A percentile compares a stretch with the other conserved stretches of the same genome.
Evolutionary conservation across 108 stramenopile species (phyloP).

Genomic region (Pseudonitzschia pungens): DNA sequence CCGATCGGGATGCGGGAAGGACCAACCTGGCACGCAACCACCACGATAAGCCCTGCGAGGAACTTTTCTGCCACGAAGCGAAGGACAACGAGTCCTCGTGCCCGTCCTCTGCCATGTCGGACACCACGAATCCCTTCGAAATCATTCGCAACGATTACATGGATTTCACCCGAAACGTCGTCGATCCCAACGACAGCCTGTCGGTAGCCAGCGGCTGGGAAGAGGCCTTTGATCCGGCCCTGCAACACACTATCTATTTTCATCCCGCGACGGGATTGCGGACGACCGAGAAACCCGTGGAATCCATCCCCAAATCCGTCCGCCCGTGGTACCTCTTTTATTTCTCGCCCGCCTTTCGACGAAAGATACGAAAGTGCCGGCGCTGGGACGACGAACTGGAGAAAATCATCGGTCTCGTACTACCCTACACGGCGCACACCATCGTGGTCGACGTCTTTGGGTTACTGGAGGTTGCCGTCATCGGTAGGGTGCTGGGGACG

Average conservation of each 20-base stretch:
- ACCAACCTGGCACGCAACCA: too few relatives aligned
- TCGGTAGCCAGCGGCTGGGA: constrained; percentile 7
- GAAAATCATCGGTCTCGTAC: constrained; percentile 9
- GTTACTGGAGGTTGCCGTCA: constrained; percentile 1
- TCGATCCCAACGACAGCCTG: not conserved
- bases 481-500: constrained; percentile 8
- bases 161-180: not conserved
- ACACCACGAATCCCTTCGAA: not conserved
- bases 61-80: not conserved
- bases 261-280: not conserved
- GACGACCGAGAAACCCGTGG: not conserved
- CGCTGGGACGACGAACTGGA: constrained; percentile 12
- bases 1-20: too few relatives aligned
- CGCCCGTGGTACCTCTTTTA: constrained; percentile 11
- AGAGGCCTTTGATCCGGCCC: constrained; percentile 4
- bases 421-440: constrained; percentile 7
- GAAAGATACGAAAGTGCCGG: constrained; percentile 6
- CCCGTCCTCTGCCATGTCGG: not conserved
- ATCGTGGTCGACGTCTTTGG: not conserved
- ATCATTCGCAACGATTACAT: not conserved
- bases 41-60: not conserved
- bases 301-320: not conserved
- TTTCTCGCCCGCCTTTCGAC: constrained; percentile 8
- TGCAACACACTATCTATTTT: constrained; percentile 1
- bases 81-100: not conserved